These are phyloP conservation scores for Parasitella parasitica DNA, from an alignment of 371 early-diverging fungal genomes.

Conservation along the genomic window DNA sequence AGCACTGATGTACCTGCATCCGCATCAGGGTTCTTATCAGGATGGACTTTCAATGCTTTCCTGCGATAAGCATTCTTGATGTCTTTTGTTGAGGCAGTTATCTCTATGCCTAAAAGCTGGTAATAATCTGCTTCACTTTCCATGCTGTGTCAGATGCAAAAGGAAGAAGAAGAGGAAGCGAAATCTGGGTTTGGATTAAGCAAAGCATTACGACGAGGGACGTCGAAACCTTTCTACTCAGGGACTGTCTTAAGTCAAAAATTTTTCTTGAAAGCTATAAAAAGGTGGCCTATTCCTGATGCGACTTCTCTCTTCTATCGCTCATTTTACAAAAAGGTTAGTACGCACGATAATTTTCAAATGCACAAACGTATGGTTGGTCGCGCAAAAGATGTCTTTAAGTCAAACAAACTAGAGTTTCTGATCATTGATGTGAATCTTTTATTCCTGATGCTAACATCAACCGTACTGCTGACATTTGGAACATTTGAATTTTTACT, in stretches of 20 bases:
- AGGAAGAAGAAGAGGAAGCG: background rate
- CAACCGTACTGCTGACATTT: background rate
- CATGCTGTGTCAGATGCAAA: slow-evolving; percentile 5
- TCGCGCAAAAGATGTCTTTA: slow-evolving; percentile 42
- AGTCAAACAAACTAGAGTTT: slow-evolving; percentile 62
- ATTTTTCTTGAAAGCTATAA: slow-evolving; percentile 17
- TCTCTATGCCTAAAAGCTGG: slow-evolving; percentile 67
- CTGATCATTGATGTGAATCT: slow-evolving; percentile 49
- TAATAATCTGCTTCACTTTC: slow-evolving; percentile 67
- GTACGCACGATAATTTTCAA: too few relatives aligned
- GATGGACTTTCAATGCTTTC: slow-evolving; percentile 46
- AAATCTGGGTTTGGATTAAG: slow-evolving; percentile 4
- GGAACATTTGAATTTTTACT: background rate
- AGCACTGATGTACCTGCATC: slow-evolving; percentile 58
- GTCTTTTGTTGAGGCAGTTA: slow-evolving; percentile 54
- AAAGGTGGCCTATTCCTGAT: background rate
- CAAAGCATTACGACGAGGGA: background rate
- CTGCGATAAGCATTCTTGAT: slow-evolving; percentile 79
- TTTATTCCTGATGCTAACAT: slow-evolving; percentile 43
- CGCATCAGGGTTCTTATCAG: slow-evolving; percentile 55
- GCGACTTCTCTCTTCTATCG: background rate
- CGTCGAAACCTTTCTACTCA: background rate
- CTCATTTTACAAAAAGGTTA: slow-evolving; percentile 15
- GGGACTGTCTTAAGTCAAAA: slow-evolving; percentile 5
- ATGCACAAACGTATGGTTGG: background rate